phyloP scores from a whole-genome alignment of 225 moss, liverwort and hornwort genomes.

The Anthoceros angustus region DNA sequence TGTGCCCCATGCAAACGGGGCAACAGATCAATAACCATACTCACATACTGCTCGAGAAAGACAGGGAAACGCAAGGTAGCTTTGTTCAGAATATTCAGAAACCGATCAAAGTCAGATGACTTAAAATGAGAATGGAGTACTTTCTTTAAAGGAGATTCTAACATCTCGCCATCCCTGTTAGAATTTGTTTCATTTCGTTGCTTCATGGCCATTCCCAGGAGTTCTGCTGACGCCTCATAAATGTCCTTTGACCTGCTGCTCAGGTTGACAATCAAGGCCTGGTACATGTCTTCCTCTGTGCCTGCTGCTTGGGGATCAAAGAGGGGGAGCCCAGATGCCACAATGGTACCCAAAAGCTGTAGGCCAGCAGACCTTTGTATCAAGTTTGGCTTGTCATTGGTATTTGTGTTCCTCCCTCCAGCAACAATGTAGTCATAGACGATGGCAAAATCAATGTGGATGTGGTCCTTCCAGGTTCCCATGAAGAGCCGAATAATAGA shows the following conservation, averaged over 20 bases:
- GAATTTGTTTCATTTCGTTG: slow-evolving; percentile 23
- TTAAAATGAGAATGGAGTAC: slow-evolving; percentile 39
- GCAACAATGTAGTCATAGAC: slow-evolving; percentile 46
- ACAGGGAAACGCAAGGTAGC: slow-evolving; percentile 42
- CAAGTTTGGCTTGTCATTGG: slow-evolving; percentile 35
- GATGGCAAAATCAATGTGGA: slow-evolving; percentile 36
- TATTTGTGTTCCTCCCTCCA: slow-evolving; percentile 53
- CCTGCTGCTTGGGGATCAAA: slow-evolving; percentile 38
- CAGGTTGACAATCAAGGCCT: slow-evolving; percentile 62
- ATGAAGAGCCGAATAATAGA: slow-evolving; percentile 77
- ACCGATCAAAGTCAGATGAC: slow-evolving; percentile 52
- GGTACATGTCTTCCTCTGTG: slow-evolving; percentile 49
- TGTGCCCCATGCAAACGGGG: slow-evolving; percentile 64
- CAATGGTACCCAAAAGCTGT: slow-evolving; percentile 67
- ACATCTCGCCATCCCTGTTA: slow-evolving; percentile 19
- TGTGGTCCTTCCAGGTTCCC: slow-evolving; percentile 53
- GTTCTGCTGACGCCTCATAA: slow-evolving; percentile 85
- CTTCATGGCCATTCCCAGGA: slow-evolving; percentile 54
- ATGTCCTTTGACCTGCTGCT: slow-evolving; percentile 53
- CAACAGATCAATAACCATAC: slow-evolving; percentile 54
- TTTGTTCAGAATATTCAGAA: slow-evolving; percentile 73
- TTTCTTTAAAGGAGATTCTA: slow-evolving; percentile 52
- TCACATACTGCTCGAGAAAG: slow-evolving; percentile 44
- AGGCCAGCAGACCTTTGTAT: slow-evolving; percentile 60
- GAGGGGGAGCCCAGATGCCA: slow-evolving; percentile 51